Base-by-base conservation (phyloP, 345 rosid species). In the Carallia pectinifolia region DNA sequence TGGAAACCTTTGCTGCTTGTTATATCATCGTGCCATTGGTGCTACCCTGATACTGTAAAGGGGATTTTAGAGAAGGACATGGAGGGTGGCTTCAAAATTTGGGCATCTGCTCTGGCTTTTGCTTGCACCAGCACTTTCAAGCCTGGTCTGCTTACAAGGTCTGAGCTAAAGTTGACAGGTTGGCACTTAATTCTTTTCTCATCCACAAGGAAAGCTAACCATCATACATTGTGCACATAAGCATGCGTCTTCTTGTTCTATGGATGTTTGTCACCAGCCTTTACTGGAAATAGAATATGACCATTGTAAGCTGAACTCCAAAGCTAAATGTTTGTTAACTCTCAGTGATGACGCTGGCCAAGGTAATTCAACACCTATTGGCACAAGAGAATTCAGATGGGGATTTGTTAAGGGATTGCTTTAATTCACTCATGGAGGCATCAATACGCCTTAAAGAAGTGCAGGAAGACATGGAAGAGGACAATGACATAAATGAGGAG, bases 1-100 rank as follows among this genome's bases (percentile, higher is more conserved):
- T 88, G 92, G 96, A 89, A 83, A 81, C 88, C 96, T 82, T 75
- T 88, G 71, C 72, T 89, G 77, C 90, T 92, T 75, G 93, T 82
- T 72, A 81, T 90, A 73, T 81, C 96, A 36, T 88, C 97, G 61
- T 89, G 96, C 85, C 87, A 89, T 74, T 79, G 87, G 65, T 84
- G 77, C 62, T 78, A 65, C 76, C 85, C 96, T 64, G 83, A 87
- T 62, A 58, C 73, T 6, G 87, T 85, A 81, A 88, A 81, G 81
- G 64, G 73, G 52, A 68, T 84, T 58, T 76, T 89, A 77, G 84
- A 83, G 72, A 91, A 86, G 83, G 79, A 66, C 54, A 76, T 74
- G 75, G 74, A 82, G 39, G 83, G 83, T 62, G 97, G 96, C 58
- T 88, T 87, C 31, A 68, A 76, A 62, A 58, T 74, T 71, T 90